Evolutionary conservation across 2,329 filamentous ascomycete genomes (phyloP), one percentile per base, ranked within the genome.

Genomic region (Aureobasidium melanogenum): DNA sequence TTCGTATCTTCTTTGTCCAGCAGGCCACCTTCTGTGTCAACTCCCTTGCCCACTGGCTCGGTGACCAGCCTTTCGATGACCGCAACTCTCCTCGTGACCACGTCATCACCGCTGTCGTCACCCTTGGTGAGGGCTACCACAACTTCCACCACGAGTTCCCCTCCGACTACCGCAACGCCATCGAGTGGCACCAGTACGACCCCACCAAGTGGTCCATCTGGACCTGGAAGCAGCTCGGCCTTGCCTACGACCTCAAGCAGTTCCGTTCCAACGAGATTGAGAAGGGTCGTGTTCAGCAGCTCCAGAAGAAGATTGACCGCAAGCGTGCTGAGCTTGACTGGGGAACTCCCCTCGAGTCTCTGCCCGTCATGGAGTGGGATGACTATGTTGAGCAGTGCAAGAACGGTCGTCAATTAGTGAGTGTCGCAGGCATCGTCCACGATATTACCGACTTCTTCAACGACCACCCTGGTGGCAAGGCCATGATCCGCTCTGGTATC

Each of bases 101-200:
- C 76, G 83, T 93, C 72, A 84, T 95, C 76, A 95, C 90, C 43
- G 90, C 90, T 47, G 78, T 95, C 19, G 86, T 91, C 68, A 95
- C 90, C 46, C 86, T 95, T 24, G 90, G 90, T 52, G 90, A 92
- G 77, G 90, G 90, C 32, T 95, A 95, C 79, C 90, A 95, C 83
- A 95, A 95, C 82, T 95, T 95, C 83, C 90, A 95, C 78, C 90
- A 95, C 82, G 90, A 95, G 75, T 95, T 95, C 78, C 91, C 91
- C 60, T 93, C 89, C 12, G 90, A 95, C 75, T 95, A 94, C 84
- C 89, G 90, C 73, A 95, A 95, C 73, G 90, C 89, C 64, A 93
- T 94, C 68, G 82, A 91, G 76, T 95, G 90, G 89, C 88, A 86
- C 78, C 90, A 95, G 78, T 95, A 95, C 71, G 90, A 95, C 74